Percentiles rank a stretch among this genome's conserved stretches.
These are phyloP conservation scores for Candida argentea DNA, from an alignment of 805 yeast species.

Conservation along the genomic window DNA sequence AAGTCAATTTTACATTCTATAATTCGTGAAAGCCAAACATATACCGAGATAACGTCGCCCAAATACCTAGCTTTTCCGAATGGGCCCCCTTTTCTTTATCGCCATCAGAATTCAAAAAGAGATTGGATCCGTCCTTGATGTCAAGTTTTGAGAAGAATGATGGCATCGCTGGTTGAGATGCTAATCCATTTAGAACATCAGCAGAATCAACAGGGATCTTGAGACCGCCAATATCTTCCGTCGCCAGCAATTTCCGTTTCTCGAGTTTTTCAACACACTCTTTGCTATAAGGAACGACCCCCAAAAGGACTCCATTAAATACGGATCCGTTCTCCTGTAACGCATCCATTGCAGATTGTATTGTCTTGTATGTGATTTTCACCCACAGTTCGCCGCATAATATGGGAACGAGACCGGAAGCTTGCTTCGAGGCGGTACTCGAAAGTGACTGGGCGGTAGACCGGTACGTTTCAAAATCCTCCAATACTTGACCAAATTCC, in stretches of 20 bases:
- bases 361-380: conserved; percentile 72
- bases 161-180: conserved; percentile 1
- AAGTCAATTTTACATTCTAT: conserved; percentile 8
- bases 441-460: conserved; percentile 6
- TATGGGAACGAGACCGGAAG: conserved; percentile 42
- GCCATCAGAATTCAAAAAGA: conserved; percentile 22
- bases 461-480: conserved; percentile 44
- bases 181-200: background rate
- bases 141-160: conserved; percentile 21
- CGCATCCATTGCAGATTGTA: conserved; percentile 72
- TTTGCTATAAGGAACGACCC: conserved; percentile 58
- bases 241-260: conserved; percentile 29
- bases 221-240: conserved; percentile 40
- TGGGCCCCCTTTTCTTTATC: conserved; percentile 12
- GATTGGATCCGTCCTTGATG: conserved; percentile 28
- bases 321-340: conserved; percentile 71
- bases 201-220: background rate
- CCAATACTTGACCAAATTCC: conserved; percentile 72
- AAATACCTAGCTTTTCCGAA: conserved; percentile 21
- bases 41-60: conserved; percentile 23
- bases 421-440: conserved; percentile 1
- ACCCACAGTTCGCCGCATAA: conserved; percentile 87
- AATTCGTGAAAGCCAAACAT: conserved; percentile 36
- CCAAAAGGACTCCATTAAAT: conserved; percentile 58
- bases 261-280: conserved; percentile 50